Percentiles rank a stretch among this genome's conserved stretches.
phyloP scores from a whole-genome alignment of 495 filamentous ascomycete genomes.

The Aspergillus ellipticus region DNA sequence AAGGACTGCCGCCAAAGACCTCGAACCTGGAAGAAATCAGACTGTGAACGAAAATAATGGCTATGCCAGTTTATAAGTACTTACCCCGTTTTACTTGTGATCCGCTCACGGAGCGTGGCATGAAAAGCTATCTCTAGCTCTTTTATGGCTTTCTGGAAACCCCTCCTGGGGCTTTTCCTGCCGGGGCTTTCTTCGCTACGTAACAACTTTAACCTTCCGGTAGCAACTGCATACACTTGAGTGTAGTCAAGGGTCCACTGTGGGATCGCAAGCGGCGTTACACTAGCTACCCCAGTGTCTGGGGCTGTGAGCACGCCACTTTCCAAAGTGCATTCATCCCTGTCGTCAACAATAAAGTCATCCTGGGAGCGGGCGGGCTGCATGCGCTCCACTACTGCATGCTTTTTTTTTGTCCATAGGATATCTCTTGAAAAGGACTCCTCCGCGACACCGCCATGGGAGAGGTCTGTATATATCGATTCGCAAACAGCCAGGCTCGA shows the following conservation, averaged over 20 bases:
- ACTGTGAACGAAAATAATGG: background rate
- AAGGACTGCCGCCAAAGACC: slow-evolving; percentile 18
- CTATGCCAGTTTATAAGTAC: background rate
- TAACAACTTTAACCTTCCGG: slow-evolving; percentile 8
- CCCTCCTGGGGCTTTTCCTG: background rate
- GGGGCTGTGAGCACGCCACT: background rate
- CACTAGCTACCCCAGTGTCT: slow-evolving; percentile 7
- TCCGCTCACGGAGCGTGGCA: background rate
- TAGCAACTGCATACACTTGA: slow-evolving; percentile 26
- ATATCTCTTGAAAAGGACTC: slow-evolving; percentile 15
- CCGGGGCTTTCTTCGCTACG: background rate
- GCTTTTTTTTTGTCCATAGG: slow-evolving; percentile 24
- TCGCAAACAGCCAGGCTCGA: slow-evolving; percentile 33
- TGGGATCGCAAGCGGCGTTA: slow-evolving; percentile 10
- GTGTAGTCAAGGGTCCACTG: slow-evolving; percentile 34
- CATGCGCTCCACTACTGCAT: slow-evolving; percentile 6
- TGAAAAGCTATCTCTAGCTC: slow-evolving; percentile 10
- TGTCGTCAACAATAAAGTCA: slow-evolving; percentile 38
- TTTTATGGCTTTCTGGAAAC: slow-evolving; percentile 19
- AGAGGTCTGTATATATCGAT: slow-evolving; percentile 25
- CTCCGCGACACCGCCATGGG: slow-evolving; percentile 3
- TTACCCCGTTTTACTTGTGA: slow-evolving; percentile 24
- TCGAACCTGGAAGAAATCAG: slow-evolving; percentile 27
- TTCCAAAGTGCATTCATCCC: slow-evolving; percentile 27
- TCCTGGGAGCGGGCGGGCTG: slow-evolving; percentile 8